Percentiles rank a stretch among this genome's conserved stretches.
phyloP scores from a whole-genome alignment of 768 basidiomycete species.

The Tricholoma saponaceum region DNA sequence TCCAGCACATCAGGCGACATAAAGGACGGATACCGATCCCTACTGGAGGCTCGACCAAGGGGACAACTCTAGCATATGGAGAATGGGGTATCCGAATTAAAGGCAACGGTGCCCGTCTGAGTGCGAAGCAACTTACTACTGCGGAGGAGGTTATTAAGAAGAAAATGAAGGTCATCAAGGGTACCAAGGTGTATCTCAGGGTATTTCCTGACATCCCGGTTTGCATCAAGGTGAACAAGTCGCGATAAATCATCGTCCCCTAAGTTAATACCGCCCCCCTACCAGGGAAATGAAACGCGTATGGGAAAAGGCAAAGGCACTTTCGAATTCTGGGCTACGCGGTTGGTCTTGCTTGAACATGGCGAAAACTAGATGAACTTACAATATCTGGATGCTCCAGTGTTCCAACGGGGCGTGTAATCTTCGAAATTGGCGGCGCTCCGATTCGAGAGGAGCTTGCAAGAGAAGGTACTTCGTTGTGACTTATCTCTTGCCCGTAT shows the following conservation, averaged over 20 bases:
- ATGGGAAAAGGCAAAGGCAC: slow-evolving; percentile 99
- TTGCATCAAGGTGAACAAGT: slow-evolving; percentile 77
- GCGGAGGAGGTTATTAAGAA: slow-evolving; percentile 86
- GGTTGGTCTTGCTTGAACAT: slow-evolving; percentile 44
- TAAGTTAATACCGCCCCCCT: neutral
- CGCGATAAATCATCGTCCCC: neutral
- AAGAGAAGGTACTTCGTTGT: slow-evolving; percentile 63
- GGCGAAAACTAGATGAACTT: neutral
- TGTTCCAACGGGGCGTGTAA: slow-evolving; percentile 82
- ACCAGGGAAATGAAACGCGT: slow-evolving; percentile 93
- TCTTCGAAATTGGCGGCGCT: slow-evolving; percentile 90
- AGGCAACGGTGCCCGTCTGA: slow-evolving; percentile 74
- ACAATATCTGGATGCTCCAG: slow-evolving; percentile 34
- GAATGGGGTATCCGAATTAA: slow-evolving; percentile 91
- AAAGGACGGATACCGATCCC: slow-evolving; percentile 87
- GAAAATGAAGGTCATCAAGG: slow-evolving; percentile 87
- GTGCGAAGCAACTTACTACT: slow-evolving; percentile 85
- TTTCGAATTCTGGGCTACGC: slow-evolving; percentile 96
- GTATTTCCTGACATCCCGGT: slow-evolving; percentile 98
- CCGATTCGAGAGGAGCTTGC: slow-evolving; percentile 92
- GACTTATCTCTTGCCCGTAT: neutral
- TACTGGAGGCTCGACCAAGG: slow-evolving; percentile 86
- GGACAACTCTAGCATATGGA: slow-evolving; percentile 88
- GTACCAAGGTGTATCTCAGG: slow-evolving; percentile 78
- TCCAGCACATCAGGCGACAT: slow-evolving; percentile 84